These are phyloP conservation scores for Candida alai DNA, from an alignment of 805 yeast species.

Conservation along the genomic window DNA sequence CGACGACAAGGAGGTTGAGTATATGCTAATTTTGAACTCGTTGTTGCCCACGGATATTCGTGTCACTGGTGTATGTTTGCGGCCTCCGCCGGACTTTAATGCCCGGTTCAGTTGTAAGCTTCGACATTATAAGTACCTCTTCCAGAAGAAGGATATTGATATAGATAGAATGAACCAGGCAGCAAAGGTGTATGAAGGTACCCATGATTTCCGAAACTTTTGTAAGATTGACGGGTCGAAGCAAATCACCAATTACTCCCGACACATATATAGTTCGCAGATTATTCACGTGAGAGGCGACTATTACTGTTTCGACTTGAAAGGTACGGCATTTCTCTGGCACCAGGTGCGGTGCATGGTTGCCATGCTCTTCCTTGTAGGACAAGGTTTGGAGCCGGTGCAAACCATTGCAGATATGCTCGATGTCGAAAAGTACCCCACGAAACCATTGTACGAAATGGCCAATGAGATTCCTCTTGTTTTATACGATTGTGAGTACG, in stretches of 20 bases:
- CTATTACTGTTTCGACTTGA: slow-evolving; percentile 66
- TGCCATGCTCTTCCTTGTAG: slow-evolving; percentile 75
- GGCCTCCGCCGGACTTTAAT: slow-evolving; percentile 82
- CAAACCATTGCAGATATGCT: slow-evolving; percentile 54
- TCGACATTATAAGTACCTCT: slow-evolving; percentile 84
- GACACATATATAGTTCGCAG: slow-evolving; percentile 55
- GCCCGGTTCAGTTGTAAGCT: slow-evolving; percentile 88
- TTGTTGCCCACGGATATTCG: slow-evolving; percentile 78
- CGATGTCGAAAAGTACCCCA: slow-evolving; percentile 52
- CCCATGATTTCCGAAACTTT: slow-evolving; percentile 88
- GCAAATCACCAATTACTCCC: slow-evolving; percentile 75
- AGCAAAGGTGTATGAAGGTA: slow-evolving; percentile 60
- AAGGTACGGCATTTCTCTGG: slow-evolving; percentile 93
- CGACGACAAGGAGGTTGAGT: slow-evolving; percentile 72
- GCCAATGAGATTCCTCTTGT: slow-evolving; percentile 88
- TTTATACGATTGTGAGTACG: slow-evolving; percentile 78
- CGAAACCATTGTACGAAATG: slow-evolving; percentile 80
- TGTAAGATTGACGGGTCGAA: slow-evolving; percentile 94
- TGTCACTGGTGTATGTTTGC: slow-evolving; percentile 73
- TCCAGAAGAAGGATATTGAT: slow-evolving; percentile 55
- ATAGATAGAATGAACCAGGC: slow-evolving; percentile 67
- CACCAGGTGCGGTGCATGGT: slow-evolving; percentile 97
- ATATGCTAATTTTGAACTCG: slow-evolving; percentile 70
- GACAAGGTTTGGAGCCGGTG: slow-evolving; percentile 69
- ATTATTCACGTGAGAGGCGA: slow-evolving; percentile 43